Base-by-base conservation (phyloP, 208 protist species). In the Acanthamoeba culbertsoni region DNA sequence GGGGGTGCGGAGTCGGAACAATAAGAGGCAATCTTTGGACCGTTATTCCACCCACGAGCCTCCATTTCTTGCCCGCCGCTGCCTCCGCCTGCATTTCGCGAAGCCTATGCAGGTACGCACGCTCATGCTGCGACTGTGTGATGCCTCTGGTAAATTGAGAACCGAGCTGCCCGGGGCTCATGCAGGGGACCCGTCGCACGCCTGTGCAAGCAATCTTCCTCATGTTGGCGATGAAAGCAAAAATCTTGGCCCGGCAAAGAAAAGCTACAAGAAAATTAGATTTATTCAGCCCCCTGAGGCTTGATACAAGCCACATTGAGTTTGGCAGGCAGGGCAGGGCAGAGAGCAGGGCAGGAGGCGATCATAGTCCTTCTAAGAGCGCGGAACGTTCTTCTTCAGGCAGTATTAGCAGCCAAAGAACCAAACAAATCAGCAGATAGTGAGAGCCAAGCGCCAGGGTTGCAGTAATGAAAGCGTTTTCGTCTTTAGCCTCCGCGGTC, bases 11-110 rank as follows among this genome's bases (percentile, higher is more conserved):
- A 14, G 16, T 33, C 20, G 86, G 86, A 23, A 92, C 35, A 37
- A 65, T 75, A 57, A 92, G 57, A 12, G 86, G 86, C 5, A 73
- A 28, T 28, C 86, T 65, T n/a, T 92, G 86, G 14, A 92, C 53
- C 12, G 40, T 37, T 1, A 51, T 14, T 1, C 37, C 86, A 8
- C 86, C 86, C 4, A 92, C 86, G 28, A 92, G 86, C 8, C 86
- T 31, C 86, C 59, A 68, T n/a, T 10, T 46, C 26, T n/a, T 75
- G 42, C 86, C 86, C 20, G 37, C 43, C 2, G 37, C 46, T 8
- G 35, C 37, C 20, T 92, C 86, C 12, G 40, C 59, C 86, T 92
- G 55, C 86, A 92, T 92, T 57, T 92, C 55, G 7, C 35, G 23
- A 7, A 92, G 86, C 33, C 86, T 18, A 2, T 92, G 51, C 59